phyloP scores from a whole-genome alignment of 2,329 filamentous ascomycete genomes.

The Thielaviopsis euricoi region DNA sequence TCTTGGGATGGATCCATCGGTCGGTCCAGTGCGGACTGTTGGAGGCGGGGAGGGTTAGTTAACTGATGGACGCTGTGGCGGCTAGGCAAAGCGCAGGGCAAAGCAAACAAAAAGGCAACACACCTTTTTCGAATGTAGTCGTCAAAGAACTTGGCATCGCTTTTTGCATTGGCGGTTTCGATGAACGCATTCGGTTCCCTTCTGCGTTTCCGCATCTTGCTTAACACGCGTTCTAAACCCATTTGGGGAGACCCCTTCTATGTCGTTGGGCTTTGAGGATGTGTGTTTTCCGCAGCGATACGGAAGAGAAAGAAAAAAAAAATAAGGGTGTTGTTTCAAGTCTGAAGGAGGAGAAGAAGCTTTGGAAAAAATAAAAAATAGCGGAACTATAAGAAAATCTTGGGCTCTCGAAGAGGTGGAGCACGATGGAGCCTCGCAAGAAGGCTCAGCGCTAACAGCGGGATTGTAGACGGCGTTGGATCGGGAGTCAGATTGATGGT shows the following conservation, averaged over 20 bases:
- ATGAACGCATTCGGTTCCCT: slow-evolving; percentile 50
- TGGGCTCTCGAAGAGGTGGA: too few species aligned
- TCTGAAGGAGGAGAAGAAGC: neutral
- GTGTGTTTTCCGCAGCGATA: neutral
- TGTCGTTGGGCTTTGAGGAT: neutral
- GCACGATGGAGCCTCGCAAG: too few species aligned
- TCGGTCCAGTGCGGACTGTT: slow-evolving; percentile 17
- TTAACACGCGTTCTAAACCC: slow-evolving; percentile 9
- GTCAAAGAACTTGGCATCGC: slow-evolving; percentile 46
- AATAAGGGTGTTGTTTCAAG: neutral
- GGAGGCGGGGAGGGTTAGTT: neutral
- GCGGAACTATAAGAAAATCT: neutral
- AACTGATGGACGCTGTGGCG: too few species aligned
- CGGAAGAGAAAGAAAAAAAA: neutral
- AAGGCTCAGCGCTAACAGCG: too few species aligned
- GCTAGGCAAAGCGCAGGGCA: too few species aligned
- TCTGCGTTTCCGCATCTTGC: slow-evolving; percentile 11
- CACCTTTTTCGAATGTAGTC: slow-evolving; percentile 11
- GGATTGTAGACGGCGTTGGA: neutral
- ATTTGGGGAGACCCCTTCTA: neutral
- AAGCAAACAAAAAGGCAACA: neutral
- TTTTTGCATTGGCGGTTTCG: slow-evolving; percentile 82
- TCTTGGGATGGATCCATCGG: slow-evolving; percentile 35
- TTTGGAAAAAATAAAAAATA: neutral
- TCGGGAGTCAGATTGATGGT: neutral